Evolutionary conservation across 805 yeast species (phyloP).

Genomic region (Candida montana): DNA sequence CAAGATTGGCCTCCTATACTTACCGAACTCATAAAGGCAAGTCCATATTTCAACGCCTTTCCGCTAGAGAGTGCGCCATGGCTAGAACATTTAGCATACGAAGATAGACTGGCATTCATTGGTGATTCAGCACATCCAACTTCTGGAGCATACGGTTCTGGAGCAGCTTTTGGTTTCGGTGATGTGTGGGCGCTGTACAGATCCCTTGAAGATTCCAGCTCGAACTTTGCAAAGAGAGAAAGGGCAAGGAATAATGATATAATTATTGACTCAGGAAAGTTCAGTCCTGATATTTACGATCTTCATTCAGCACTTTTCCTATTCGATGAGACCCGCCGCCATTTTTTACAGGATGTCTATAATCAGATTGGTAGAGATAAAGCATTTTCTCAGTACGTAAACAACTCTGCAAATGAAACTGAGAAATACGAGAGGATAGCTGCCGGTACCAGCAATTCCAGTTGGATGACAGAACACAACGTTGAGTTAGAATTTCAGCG

Average conservation of each 20-base stretch:
- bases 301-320: neutral
- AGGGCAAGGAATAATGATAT: neutral
- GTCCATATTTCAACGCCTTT: constrained; percentile 1
- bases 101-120: neutral
- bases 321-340: constrained; percentile 2
- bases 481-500: constrained; percentile 1
- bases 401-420: neutral
- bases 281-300: neutral
- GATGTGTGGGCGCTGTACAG: constrained; percentile 1
- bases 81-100: neutral
- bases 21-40: neutral
- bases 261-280: neutral
- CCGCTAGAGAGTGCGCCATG: neutral
- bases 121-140: constrained; percentile 3
- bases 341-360: constrained; percentile 1
- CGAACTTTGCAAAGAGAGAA: neutral
- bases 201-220: neutral
- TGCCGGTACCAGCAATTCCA: neutral
- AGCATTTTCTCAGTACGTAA: neutral
- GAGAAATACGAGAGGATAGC: neutral
- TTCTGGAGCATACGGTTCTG: neutral
- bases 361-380: neutral
- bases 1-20: neutral
- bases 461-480: neutral
- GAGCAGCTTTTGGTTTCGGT: constrained; percentile 1